A percentile compares a stretch with the other conserved stretches of the same genome.
Evolutionary conservation across 148 eudicot genomes (phyloP).

Genomic region (Rhododendron mucronatum): DNA sequence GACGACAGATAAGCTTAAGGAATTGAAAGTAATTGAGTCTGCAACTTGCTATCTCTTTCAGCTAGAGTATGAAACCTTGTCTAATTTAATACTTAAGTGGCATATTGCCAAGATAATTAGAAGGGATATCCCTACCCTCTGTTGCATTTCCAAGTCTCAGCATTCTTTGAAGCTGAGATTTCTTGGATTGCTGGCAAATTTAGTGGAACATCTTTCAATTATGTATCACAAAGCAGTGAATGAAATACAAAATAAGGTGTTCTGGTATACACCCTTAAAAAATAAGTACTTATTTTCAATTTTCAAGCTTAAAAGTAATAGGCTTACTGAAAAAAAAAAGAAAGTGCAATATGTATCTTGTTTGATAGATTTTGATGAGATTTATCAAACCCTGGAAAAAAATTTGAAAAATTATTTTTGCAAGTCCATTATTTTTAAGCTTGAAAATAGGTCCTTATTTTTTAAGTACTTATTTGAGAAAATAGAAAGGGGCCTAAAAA

Average conservation of each 20-base stretch:
- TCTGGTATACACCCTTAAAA: too few species aligned
- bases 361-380: too few species aligned
- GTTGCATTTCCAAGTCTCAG: not conserved
- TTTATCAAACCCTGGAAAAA: too few species aligned
- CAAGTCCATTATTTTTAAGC: too few species aligned
- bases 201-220: not conserved
- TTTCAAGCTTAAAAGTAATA: too few species aligned
- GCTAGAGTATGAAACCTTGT: slow-evolving; percentile 2
- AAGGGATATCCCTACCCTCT: not conserved
- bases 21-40: not conserved
- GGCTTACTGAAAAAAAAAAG: too few species aligned
- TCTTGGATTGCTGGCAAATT: not conserved
- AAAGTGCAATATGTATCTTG: too few species aligned
- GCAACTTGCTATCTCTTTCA: not conserved
- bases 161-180: not conserved
- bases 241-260: not conserved
- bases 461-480: too few species aligned
- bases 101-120: not conserved
- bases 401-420: too few species aligned
- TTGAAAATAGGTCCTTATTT: too few species aligned
- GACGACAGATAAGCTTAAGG: not conserved
- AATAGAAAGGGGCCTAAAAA: not conserved
- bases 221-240: not conserved
- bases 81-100: not conserved
- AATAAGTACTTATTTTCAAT: too few species aligned